Percentiles rank a stretch among this genome's conserved stretches.
These are phyloP conservation scores for Angomonas deanei DNA, from an alignment of 208 protist species.

Conservation along the genomic window DNA sequence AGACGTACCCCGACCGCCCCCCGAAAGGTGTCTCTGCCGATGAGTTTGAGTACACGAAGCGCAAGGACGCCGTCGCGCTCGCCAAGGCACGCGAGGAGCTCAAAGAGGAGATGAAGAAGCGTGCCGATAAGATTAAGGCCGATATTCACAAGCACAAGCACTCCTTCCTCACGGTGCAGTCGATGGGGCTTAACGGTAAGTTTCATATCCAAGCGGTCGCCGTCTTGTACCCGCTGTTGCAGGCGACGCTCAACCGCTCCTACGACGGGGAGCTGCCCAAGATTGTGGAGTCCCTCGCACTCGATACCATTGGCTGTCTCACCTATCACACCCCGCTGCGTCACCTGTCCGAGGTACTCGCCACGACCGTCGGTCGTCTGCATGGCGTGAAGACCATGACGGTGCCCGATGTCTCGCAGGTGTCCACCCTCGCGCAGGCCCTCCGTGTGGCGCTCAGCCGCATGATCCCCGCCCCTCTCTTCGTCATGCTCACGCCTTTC, in stretches of 20 bases:
- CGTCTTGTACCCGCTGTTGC: slow-evolving; percentile 58
- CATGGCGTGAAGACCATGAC: slow-evolving; percentile 37
- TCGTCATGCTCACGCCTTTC: slow-evolving; percentile 70
- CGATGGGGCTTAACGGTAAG: slow-evolving; percentile 56
- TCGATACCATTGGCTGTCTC: slow-evolving; percentile 62
- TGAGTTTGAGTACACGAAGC: slow-evolving; percentile 79
- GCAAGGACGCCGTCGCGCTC: slow-evolving; percentile 66
- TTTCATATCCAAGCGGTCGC: slow-evolving; percentile 49
- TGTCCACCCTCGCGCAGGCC: slow-evolving; percentile 51
- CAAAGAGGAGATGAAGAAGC: slow-evolving; percentile 52
- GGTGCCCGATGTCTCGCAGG: slow-evolving; percentile 51
- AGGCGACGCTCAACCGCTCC: slow-evolving; percentile 30
- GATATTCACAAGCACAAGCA: slow-evolving; percentile 39
- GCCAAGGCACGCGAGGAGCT: slow-evolving; percentile 65
- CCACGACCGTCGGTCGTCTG: slow-evolving; percentile 44
- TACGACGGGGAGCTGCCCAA: slow-evolving; percentile 9
- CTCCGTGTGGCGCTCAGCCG: slow-evolving; percentile 60
- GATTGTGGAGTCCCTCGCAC: slow-evolving; percentile 38
- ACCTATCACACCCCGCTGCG: slow-evolving; percentile 54
- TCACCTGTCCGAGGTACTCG: slow-evolving; percentile 49
- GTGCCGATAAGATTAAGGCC: slow-evolving; percentile 24
- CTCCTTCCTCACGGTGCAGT: slow-evolving; percentile 52
- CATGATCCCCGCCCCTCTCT: slow-evolving; percentile 81
- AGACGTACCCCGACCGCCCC: slow-evolving; percentile 65
- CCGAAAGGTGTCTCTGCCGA: slow-evolving; percentile 84